Base-by-base conservation (phyloP, 1,284 basidiomycete species). In the Ganoderma resinaceum region DNA sequence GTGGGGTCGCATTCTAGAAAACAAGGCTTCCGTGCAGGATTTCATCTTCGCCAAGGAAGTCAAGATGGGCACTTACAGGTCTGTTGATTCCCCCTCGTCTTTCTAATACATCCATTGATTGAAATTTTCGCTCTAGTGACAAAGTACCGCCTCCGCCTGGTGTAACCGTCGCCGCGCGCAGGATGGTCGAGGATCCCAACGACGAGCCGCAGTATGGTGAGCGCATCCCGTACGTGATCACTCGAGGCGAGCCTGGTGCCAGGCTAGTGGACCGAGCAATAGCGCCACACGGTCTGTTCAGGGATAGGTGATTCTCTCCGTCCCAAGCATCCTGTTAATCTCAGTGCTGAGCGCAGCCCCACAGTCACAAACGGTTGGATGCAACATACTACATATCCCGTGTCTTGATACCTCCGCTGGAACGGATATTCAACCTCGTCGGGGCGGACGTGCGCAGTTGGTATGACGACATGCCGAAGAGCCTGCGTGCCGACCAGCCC, bases 31-130 rank as follows among this genome's bases (percentile, higher is more conserved):
- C 1, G 81, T 95, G 12, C 93, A 96, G 76, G 96, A 99, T 78
- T 98, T 98, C 75, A 92, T 96, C 61, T 95, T 98, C 73, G 93
- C 97, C 0, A 98, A 98, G 77, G 95, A 97, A 79, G 96, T 99
- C 35, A 90, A 86, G 75, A 86, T 99, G 82, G 97, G 97, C 5
- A 94, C 92, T 0, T 98, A 98, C 76, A 95, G 92, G 94, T 93
- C 68, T 74, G 80, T 62, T 23, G 29, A 31, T 20, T 18, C 52
- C 26, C n/a, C 60, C 37, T 33, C 2, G 58, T 49, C 52, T 53
- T 14, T 38, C 29, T 11, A 46, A 29, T 20, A 12, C 26, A 2
- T 26, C n/a, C 23, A 16, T 5, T 20, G 20, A 29, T 42, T 26
- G 29, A 14, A 4, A 31, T 26, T 49, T 49, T 23, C 12, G 52